Base-by-base conservation (phyloP, 2,329 filamentous ascomycete genomes). In the Dactylella cylindrospora region DNA sequence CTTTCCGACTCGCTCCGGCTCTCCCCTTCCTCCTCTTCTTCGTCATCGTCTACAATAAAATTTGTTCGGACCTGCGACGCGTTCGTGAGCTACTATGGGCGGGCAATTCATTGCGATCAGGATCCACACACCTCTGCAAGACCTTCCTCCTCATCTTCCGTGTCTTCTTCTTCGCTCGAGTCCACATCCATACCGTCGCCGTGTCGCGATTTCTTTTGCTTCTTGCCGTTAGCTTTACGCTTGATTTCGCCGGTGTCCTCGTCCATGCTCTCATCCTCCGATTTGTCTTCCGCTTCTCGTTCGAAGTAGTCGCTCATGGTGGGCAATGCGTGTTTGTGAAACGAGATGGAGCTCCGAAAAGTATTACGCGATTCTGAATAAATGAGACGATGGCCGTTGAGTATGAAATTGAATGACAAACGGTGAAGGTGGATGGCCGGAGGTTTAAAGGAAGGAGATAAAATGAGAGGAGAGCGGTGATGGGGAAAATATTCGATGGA, bases 11-110 rank as follows among this genome's bases (percentile, higher is more conserved):
- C 52, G 46, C 46, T 61, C 68, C 77, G 73, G 54, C 75, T 74
- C 65, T 82, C 81, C 67, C 80, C 80, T 46, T 79, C 84, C 46
- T 84, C 83, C 41, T 84, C 81, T 40, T 85, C 86, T 61, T 88
- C 86, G 64, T 91, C 90, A 70, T 95, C 90, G 70, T 95, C 89
- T 66, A 95, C 89, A 67, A 98, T 96, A 75, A 97, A 98, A 20
- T 90, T 91, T 76, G 95, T 90, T 46, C 87, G 87, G 66, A 95
- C 81, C 90, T 95, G 41, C 45, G 22, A 65, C 52, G 19, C 19
- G 38, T 52, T n/a, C 44, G 50, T 19, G 13, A 64, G 50, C 35
- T 40, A 25, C 13, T n/a, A 45, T 29, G 29, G 28, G 28, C 5
- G 12, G 28, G 28, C 35, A 35, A n/a, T 28, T 17, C 8, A 25